Conservation (phyloP, 306 rosid species). For the Rosa lucieae region DNA sequence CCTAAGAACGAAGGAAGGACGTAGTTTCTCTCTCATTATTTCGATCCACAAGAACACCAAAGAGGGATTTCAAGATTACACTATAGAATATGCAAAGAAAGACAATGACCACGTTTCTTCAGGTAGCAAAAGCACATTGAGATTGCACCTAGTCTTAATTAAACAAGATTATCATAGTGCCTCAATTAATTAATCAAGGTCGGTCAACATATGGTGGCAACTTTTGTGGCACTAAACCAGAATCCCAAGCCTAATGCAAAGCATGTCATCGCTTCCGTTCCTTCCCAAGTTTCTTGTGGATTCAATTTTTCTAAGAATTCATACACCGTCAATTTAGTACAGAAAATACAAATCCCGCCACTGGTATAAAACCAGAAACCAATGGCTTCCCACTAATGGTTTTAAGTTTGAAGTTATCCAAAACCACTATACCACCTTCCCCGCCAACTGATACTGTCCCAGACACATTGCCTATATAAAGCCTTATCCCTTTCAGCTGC, state of each 20-base stretch:
- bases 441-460: constrained; percentile 13
- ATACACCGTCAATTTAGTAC: background rate
- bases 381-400: constrained; percentile 13
- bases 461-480: background rate
- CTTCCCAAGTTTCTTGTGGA: background rate
- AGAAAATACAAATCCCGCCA: constrained; percentile 19
- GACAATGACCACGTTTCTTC: background rate
- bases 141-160: background rate
- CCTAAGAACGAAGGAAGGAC: background rate
- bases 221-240: background rate
- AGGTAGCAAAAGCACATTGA: constrained; percentile 1
- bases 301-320: background rate
- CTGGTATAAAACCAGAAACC: constrained; percentile 23
- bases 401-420: constrained; percentile 4
- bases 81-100: background rate
- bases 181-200: background rate
- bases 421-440: background rate
- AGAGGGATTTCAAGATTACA: background rate
- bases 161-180: background rate
- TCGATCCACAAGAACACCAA: background rate
- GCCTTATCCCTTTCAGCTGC: background rate
- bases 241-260: background rate
- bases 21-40: background rate
- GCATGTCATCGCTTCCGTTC: background rate
- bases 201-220: background rate